Percentiles rank a stretch among this genome's conserved stretches.
phyloP scores from a whole-genome alignment of 1,139 yeast species.

The Scheffersomyces segobiensis region DNA sequence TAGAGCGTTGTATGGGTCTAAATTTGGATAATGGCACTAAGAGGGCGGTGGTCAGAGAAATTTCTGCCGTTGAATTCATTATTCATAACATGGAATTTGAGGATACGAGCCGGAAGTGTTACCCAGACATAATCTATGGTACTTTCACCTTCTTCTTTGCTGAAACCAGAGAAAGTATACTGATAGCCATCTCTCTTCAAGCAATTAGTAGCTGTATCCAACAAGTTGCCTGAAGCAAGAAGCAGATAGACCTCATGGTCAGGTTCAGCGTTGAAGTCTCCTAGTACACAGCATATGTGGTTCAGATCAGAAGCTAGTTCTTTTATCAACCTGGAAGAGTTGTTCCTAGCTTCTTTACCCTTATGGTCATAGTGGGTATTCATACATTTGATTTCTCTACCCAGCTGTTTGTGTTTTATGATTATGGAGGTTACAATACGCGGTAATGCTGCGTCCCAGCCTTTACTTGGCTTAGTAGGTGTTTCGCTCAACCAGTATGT shows the following conservation, averaged over 20 bases:
- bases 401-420: slow-evolving; percentile 9
- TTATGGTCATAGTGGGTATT: slow-evolving; percentile 49
- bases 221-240: slow-evolving; percentile 20
- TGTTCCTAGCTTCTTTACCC: slow-evolving; percentile 38
- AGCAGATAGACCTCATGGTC: slow-evolving; percentile 33
- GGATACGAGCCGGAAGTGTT: slow-evolving; percentile 16
- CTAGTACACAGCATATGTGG: slow-evolving; percentile 17
- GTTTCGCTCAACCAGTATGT: slow-evolving; percentile 45
- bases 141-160: slow-evolving; percentile 20
- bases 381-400: slow-evolving; percentile 30
- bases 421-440: slow-evolving; percentile 13
- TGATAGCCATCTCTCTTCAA: slow-evolving; percentile 21
- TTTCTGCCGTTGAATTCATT: slow-evolving; percentile 24
- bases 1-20: background rate
- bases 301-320: slow-evolving; percentile 29
- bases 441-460: slow-evolving; percentile 17
- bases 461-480: slow-evolving; percentile 40
- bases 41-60: slow-evolving; percentile 49
- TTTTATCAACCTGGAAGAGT: slow-evolving; percentile 30
- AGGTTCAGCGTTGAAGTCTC: slow-evolving; percentile 41
- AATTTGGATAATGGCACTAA: slow-evolving; percentile 17
- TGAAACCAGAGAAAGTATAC: slow-evolving; percentile 44
- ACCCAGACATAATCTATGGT: slow-evolving; percentile 34
- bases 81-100: slow-evolving; percentile 39
- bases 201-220: slow-evolving; percentile 22